Base-by-base conservation (phyloP, 169 alveolate genomes). In the Eimeria acervulina region DNA sequence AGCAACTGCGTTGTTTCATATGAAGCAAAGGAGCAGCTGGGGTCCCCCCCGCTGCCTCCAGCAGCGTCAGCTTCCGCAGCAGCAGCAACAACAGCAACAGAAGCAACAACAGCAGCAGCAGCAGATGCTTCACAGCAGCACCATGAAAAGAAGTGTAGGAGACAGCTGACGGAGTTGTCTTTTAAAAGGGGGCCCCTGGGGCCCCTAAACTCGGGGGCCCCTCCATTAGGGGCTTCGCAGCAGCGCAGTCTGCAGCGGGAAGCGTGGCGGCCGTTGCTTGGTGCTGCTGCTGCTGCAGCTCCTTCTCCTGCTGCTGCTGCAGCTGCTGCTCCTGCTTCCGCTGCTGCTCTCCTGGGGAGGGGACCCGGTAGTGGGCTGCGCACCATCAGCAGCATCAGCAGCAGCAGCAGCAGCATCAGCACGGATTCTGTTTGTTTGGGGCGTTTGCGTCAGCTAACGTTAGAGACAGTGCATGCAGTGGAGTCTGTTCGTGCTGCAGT, bases 361-460 rank as follows among this genome's bases (percentile, higher is more conserved):
- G 28, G 84, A 1, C 2, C 15, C 2, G 7, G 5, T 5, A 19
- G 15, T 36, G 10, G 17, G 55, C n/a, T 28, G 36, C 28, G 63
- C 33, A 40, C 38, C 89, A 40, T 7, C 89, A 21, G 31, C 33
- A 44, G 33, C 55, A 44, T 26, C 63, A 19, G 28, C 33, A 36
- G 89, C 55, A 47, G 55, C 55, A 47, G 55, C 55, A 47, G 55
- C 55, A 47, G 55, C 19, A 47, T 5, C 12, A 12, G 5, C 59
- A 23, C 0, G 6, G 89, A 78, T 17, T 19, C 66, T 78, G 89
- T 8, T 19, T 36, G 66, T 78, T 36, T 78, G 63, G 63, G 38
- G n/a, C 89, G 44, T 36, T n/a, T 78, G 66, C 89, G 44, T 78
- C 66, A 40, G 6, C 38, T 78, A 28, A 42, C 89, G 38, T 17